These are phyloP conservation scores for Sphagnum fallax DNA, from an alignment of 228 moss, liverwort and hornwort genomes.

Conservation along the genomic window DNA sequence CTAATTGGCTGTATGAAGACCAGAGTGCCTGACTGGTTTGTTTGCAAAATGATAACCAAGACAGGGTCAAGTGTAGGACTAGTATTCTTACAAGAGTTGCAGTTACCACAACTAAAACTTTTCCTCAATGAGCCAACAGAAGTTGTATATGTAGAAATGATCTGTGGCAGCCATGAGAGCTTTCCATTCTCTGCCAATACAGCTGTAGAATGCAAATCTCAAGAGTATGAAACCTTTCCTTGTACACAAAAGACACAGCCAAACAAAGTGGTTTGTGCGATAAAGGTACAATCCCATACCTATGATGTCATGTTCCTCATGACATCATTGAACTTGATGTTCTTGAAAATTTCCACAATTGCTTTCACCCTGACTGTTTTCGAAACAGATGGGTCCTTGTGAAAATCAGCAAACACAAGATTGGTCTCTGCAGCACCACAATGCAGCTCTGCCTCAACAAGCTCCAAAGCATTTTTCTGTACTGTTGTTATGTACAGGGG, in stretches of 20 bases:
- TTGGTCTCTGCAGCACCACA: constrained; percentile 42
- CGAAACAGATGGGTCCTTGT: constrained; percentile 78
- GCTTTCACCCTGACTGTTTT: constrained; percentile 69
- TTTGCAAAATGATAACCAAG: too few species aligned
- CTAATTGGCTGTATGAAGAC: too few species aligned
- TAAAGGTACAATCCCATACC: constrained; percentile 2
- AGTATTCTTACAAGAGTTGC: constrained; percentile 40
- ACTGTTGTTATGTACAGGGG: constrained; percentile 84
- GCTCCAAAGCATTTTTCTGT: constrained; percentile 54
- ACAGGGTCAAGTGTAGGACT: too few species aligned
- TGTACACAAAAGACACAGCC: not conserved
- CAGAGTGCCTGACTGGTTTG: too few species aligned
- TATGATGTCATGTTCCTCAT: constrained; percentile 86
- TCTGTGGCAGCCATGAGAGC: constrained; percentile 57
- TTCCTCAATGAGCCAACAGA: constrained; percentile 72
- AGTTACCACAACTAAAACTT: constrained; percentile 73
- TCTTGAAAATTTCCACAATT: constrained; percentile 65
- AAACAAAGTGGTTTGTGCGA: not conserved
- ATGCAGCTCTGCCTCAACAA: constrained; percentile 79
- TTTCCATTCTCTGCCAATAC: constrained; percentile 92
- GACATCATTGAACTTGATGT: constrained; percentile 54
- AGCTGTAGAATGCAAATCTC: constrained; percentile 1
- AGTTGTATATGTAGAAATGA: constrained; percentile 64
- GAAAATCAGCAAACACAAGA: constrained; percentile 57
- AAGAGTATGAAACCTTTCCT: not conserved